Base-by-base conservation (phyloP, 2,329 filamentous ascomycete species). In the Fusarium sacchari region DNA sequence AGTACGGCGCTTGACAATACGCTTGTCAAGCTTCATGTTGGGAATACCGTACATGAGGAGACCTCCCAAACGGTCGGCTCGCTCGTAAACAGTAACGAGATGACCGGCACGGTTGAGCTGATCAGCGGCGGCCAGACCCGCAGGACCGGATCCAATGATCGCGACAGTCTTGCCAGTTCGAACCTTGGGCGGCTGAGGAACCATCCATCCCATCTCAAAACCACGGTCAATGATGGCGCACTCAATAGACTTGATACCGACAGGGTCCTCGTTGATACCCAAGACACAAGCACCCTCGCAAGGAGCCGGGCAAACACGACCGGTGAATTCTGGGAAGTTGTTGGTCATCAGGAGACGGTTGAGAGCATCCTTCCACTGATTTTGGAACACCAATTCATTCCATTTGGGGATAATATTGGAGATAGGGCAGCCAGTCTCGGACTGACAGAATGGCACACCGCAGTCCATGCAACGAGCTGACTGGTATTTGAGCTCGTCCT, bases 1-100 rank as follows among this genome's bases (percentile, higher is more conserved):
- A 55, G 96, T 95, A 82, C 96, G 93, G 59, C 96, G 93, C 88
- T 98, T 96, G 69, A 98, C 96, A 73, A 98, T 92, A 81, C 94
- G 94, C 89, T 98, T 98, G 86, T 98, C 96, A 46, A 98, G 93
- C 88, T 98, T 98, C 96, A 98, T 98, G 88, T 98, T 98, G 76
- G 96, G 96, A 76, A 98, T 98, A 76, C 96, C 96, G 81, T 98
- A 98, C 96, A 98, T 98, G 79, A 98, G 90, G 62, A 98, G 88
- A 83, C 96, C 96, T 84, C 96, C 96, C 65, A 93, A 86, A 74
- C 96, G 94, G 81, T 98, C 96, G 68, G 95, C 91, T 74, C 96
- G 94, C 88, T 98, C 96, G 80, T 96, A 98, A 24, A 98, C 90
- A 18, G 94, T 97, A 61, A 98, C 94, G 9, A 81, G 85, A 85